Conservation (phyloP, 129 eudicot genomes). For the Flaveria bidentis region DNA sequence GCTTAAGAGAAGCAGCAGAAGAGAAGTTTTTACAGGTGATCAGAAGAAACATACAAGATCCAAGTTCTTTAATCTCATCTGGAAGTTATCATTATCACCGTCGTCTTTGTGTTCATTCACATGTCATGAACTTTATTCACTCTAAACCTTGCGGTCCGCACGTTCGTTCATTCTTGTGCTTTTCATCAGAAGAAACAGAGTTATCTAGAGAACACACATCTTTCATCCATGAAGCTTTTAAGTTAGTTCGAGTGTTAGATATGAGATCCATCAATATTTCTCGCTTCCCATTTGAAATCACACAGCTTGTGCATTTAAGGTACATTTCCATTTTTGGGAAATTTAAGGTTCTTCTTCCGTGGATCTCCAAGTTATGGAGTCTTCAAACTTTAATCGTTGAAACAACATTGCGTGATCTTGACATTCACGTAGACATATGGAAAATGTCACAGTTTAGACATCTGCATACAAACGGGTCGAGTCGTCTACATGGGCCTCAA, state of each 20-base stretch:
- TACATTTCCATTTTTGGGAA: slow-evolving; percentile 52
- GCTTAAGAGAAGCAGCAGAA: slow-evolving; percentile 35
- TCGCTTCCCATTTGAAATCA: slow-evolving; percentile 49
- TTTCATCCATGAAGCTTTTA: slow-evolving; percentile 47
- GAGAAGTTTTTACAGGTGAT: slow-evolving; percentile 50
- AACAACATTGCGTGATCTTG: slow-evolving; percentile 38
- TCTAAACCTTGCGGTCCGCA: slow-evolving; percentile 53
- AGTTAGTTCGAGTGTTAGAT: slow-evolving; percentile 56
- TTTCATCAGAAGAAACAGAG: slow-evolving; percentile 34
- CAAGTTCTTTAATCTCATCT: slow-evolving; percentile 6
- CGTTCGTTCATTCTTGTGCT: slow-evolving; percentile 62
- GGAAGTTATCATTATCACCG: slow-evolving; percentile 31
- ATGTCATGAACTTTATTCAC: slow-evolving; percentile 41
- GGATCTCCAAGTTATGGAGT: slow-evolving; percentile 51
- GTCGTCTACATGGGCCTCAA: slow-evolving; percentile 43
- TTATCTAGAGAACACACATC: slow-evolving; percentile 39
- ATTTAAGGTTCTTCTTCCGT: slow-evolving; percentile 39
- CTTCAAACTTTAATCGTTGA: slow-evolving; percentile 57
- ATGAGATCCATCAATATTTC: slow-evolving; percentile 38
- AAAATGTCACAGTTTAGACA: slow-evolving; percentile 66
- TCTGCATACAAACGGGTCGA: slow-evolving; percentile 49
- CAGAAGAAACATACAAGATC: slow-evolving; percentile 19
- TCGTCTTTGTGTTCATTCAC: slow-evolving; percentile 56
- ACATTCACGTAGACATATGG: slow-evolving; percentile 57
- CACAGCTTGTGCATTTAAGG: slow-evolving; percentile 48